A percentile compares a stretch with the other conserved stretches of the same genome.
phyloP scores from a whole-genome alignment of 495 filamentous ascomycete genomes.

The Penicillium herquei region DNA sequence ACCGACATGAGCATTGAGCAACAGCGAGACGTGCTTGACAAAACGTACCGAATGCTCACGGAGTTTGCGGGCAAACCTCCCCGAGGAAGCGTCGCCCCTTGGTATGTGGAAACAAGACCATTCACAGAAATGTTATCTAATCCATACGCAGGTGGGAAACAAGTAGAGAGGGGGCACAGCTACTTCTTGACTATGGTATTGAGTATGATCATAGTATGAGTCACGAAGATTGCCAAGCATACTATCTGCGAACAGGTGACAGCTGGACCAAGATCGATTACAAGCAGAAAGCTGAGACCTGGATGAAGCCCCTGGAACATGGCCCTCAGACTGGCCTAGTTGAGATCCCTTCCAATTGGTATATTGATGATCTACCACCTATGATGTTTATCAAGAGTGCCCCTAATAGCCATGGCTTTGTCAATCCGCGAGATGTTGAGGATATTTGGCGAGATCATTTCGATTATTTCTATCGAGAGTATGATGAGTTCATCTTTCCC shows the following conservation, averaged over 20 bases:
- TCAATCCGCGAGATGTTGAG: constrained; percentile 55
- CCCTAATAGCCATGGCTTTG: constrained; percentile 58
- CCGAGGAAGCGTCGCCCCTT: constrained; percentile 62
- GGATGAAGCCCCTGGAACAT: constrained; percentile 62
- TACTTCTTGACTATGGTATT: constrained; percentile 66
- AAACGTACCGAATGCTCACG: constrained; percentile 69
- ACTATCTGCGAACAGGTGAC: constrained; percentile 59
- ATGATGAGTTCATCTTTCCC: constrained; percentile 67
- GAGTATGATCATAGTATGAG: constrained; percentile 68
- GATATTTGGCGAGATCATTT: constrained; percentile 63
- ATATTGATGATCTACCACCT: constrained; percentile 60
- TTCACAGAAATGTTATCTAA: not conserved
- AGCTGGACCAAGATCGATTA: constrained; percentile 62
- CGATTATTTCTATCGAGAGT: constrained; percentile 65
- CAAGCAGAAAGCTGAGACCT: constrained; percentile 54
- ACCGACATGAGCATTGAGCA: constrained; percentile 73
- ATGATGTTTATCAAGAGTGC: constrained; percentile 63
- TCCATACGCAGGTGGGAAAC: constrained; percentile 57
- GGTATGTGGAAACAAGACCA: constrained; percentile 12
- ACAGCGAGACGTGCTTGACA: constrained; percentile 72
- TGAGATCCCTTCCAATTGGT: constrained; percentile 67
- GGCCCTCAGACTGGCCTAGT: constrained; percentile 55
- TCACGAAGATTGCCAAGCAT: constrained; percentile 64
- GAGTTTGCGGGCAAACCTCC: constrained; percentile 75
- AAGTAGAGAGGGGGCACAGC: constrained; percentile 59